These are phyloP conservation scores for Phaeosphaeria sp. DNA, from an alignment of 2,329 filamentous ascomycete genomes.

Conservation along the genomic window DNA sequence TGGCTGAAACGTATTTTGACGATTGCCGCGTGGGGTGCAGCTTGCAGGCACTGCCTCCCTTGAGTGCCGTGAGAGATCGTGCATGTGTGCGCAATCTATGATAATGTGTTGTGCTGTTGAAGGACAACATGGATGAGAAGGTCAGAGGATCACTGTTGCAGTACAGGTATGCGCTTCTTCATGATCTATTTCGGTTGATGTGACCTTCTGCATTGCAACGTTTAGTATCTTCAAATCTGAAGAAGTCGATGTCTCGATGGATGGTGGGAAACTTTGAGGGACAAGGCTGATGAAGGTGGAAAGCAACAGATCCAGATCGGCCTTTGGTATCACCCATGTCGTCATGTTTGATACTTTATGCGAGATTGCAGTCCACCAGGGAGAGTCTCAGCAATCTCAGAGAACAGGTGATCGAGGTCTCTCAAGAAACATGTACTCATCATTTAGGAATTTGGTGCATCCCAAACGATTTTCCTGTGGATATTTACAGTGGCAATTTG, in stretches of 20 bases:
- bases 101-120: not conserved
- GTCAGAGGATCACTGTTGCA: not conserved
- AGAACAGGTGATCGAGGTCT: not conserved
- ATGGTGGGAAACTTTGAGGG: not conserved
- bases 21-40: constrained; percentile 15
- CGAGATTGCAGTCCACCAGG: not conserved
- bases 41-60: constrained; percentile 10
- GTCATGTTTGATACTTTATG: not conserved
- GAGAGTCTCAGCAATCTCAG: not conserved
- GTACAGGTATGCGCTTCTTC: not conserved
- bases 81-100: not conserved
- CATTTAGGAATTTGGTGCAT: not conserved
- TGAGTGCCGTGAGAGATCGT: not conserved
- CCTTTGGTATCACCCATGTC: not conserved
- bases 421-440: not conserved
- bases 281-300: not conserved
- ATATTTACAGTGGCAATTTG: not conserved
- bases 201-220: not conserved
- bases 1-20: constrained; percentile 15
- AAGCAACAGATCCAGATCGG: not conserved
- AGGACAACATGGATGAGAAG: not conserved
- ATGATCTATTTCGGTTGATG: not conserved
- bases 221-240: not conserved
- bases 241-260: not conserved
- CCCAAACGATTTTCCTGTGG: not conserved